Evolutionary conservation across 163 green algal genomes (phyloP), one percentile per base, ranked within the genome.

Genomic region (Scenedesmus sp.): DNA sequence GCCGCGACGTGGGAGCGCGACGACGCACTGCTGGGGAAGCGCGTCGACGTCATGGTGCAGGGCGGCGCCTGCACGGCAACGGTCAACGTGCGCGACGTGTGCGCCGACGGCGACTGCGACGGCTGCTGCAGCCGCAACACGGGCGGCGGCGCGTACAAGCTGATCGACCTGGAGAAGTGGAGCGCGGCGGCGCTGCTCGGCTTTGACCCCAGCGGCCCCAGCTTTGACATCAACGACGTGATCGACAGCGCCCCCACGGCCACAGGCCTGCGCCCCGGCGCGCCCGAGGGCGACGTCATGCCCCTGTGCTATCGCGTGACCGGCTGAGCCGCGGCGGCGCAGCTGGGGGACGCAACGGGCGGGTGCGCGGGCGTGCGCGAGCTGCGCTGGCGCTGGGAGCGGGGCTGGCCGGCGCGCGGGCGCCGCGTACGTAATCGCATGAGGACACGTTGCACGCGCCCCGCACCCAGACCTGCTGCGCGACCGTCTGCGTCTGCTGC

Each of bases 151-250:
- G 4, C 3, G 4, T 53, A 53, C 13, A 51, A 6, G 31, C 63
- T 81, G n/a, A 81, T 81, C 28, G 74, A 81, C 42, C 58, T 81
- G 10, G 74, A 81, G 62, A 75, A 75, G 62, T 81, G 74, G 74
- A 62, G 62, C 6, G 74, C 74, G 18, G 63, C 39, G 14, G 2
- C 2, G 3, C 51, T 81, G 51, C 74, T 81, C 11, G 51, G 63
- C 24, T 81, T 81, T 36, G 26, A 57, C 24, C n/a, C 51, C 22
- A 53, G 34, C 2, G 4, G n/a, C 4, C n/a, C n/a, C n/a, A 9
- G 7, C 24, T 75, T 81, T 17, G 74, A 81, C 18, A 62, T 75
- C 74, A 10, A 15, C 7, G 39, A 47, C 7, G 7, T 47, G 39
- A 6, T 10, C 7, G 75, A 81, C 39, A 53, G 62, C 24, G 24